Conservation (phyloP, 306 rosid genomes). For the Neltuma alba region DNA sequence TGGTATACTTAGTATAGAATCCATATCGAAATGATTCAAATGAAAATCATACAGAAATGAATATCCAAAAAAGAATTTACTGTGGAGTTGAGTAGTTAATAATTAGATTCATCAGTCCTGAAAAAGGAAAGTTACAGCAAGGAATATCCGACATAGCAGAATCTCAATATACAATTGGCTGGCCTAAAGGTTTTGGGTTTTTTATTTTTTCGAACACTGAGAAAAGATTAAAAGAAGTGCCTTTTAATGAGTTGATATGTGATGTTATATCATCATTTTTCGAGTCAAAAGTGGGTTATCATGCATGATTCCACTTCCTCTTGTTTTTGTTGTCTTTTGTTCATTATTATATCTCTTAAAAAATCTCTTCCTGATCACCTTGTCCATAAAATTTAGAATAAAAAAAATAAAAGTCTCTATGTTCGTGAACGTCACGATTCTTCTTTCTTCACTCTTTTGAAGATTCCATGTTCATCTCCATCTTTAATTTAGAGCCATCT, state of each 20-base stretch:
- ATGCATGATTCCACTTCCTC: not conserved
- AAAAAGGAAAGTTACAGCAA: not conserved
- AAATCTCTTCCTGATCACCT: not conserved
- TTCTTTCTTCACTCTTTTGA: not conserved
- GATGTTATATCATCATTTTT: not conserved
- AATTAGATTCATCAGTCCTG: not conserved
- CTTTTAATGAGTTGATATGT: not conserved
- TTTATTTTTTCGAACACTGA: not conserved
- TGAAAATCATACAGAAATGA: not conserved
- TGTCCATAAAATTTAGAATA: not conserved
- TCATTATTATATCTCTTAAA: not conserved
- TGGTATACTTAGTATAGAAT: not conserved
- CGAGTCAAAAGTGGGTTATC: conserved; percentile 7
- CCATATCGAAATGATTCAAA: not conserved
- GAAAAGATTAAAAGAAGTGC: not conserved
- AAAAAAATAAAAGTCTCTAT: not conserved
- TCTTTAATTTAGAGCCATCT: not conserved
- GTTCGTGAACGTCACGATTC: not conserved
- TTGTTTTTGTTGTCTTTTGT: not conserved
- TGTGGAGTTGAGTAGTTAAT: not conserved
- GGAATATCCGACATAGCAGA: not conserved
- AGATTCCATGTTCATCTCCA: not conserved
- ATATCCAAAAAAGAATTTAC: not conserved
- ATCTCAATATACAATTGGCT: not conserved
- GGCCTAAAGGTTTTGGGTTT: not conserved